Conservation (phyloP, 2,329 filamentous ascomycete species). For the Ceratocystis diversiconidia region DNA sequence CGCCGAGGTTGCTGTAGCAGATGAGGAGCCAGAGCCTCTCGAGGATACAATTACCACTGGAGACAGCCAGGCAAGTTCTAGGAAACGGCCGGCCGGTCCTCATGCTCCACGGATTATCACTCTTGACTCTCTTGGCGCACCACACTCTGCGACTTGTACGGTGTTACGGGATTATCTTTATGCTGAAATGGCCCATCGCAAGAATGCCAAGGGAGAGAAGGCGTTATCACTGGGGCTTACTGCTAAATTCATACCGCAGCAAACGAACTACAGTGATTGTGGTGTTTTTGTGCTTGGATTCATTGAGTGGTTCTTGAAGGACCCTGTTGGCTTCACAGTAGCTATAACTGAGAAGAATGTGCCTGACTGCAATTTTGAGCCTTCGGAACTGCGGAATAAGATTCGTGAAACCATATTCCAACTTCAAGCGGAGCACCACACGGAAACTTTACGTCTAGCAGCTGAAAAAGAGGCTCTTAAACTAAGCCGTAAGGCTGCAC, state of each 20-base stretch:
- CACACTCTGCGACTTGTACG: conserved; percentile 49
- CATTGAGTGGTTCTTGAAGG: conserved; percentile 61
- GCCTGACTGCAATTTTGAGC: conserved; percentile 39
- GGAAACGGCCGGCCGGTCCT: conserved; percentile 26
- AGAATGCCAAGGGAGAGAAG: conserved; percentile 29
- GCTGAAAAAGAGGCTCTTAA: conserved; percentile 27
- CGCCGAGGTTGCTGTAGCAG: not conserved
- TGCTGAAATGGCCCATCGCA: conserved; percentile 55
- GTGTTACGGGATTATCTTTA: conserved; percentile 63
- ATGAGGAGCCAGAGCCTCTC: not conserved
- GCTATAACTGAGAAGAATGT: conserved; percentile 49
- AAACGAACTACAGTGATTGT: conserved; percentile 78
- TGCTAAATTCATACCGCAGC: conserved; percentile 60
- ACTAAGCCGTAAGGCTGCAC: conserved; percentile 23
- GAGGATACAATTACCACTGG: not conserved
- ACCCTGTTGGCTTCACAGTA: conserved; percentile 56
- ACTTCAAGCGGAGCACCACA: conserved; percentile 32
- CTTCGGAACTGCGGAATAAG: conserved; percentile 44
- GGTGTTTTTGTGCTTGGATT: conserved; percentile 79
- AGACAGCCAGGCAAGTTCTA: not conserved
- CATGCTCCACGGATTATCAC: conserved; percentile 61
- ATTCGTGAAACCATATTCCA: conserved; percentile 53
- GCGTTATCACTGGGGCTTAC: conserved; percentile 40
- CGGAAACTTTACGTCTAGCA: conserved; percentile 25
- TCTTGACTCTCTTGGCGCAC: conserved; percentile 64